A percentile compares a stretch with the other conserved stretches of the same genome.
These are phyloP conservation scores for Fonsecaea erecta DNA, from an alignment of 2,329 filamentous ascomycete species.

Conservation along the genomic window DNA sequence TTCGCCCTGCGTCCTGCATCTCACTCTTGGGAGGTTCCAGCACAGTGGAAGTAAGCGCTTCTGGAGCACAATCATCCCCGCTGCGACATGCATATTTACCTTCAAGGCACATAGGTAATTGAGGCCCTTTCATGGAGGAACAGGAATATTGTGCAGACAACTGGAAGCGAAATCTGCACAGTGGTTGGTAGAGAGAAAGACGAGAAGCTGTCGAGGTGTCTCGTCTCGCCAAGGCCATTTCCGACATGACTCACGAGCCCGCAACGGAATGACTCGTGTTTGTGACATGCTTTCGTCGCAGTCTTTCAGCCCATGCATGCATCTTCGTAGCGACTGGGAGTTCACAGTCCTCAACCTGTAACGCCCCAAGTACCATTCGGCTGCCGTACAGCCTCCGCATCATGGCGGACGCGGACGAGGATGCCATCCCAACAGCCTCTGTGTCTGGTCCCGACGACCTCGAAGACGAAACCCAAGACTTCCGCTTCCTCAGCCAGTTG, in stretches of 20 bases:
- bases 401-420: slow-evolving; percentile 54
- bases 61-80: not conserved
- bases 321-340: not conserved
- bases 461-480: slow-evolving; percentile 85
- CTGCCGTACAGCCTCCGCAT: not conserved
- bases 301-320: not conserved
- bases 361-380: not conserved
- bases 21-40: not conserved
- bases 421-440: slow-evolving; percentile 40
- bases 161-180: not conserved
- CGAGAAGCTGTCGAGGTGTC: not conserved
- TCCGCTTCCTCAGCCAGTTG: slow-evolving; percentile 69
- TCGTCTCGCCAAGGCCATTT: not conserved
- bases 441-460: slow-evolving; percentile 62
- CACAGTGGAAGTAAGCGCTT: not conserved
- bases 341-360: not conserved
- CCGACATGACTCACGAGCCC: not conserved
- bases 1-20: not conserved
- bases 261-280: slow-evolving; percentile 6
- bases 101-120: not conserved
- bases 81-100: not conserved
- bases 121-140: not conserved
- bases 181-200: not conserved
- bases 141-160: not conserved
- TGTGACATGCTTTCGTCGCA: not conserved